Conservation (phyloP, 2,329 filamentous ascomycete genomes). For the Magnaporthiopsis poae region DNA sequence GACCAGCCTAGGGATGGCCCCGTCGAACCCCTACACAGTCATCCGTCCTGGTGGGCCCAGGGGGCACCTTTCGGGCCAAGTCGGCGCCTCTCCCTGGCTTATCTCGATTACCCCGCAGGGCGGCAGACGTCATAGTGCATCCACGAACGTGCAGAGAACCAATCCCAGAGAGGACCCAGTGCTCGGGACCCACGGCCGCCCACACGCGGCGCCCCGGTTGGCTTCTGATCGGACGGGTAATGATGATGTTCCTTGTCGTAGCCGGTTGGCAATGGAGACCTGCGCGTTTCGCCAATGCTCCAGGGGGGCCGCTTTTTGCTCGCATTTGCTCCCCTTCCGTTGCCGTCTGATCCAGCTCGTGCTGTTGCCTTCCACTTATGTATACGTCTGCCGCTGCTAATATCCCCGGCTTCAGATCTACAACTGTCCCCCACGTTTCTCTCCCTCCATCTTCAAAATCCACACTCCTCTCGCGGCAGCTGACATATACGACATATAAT, state of each 20-base stretch:
- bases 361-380: background rate
- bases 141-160: background rate
- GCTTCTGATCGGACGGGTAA: background rate
- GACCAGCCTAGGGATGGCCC: background rate
- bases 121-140: slow-evolving; percentile 7
- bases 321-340: background rate
- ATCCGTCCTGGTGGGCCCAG: background rate
- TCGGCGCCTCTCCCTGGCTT: slow-evolving; percentile 13
- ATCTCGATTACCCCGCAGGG: slow-evolving; percentile 15
- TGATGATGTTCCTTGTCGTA: background rate
- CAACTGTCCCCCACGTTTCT: background rate
- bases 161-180: background rate
- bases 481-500: background rate
- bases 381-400: background rate
- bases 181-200: background rate
- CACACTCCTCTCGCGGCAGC: background rate
- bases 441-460: background rate
- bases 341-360: background rate
- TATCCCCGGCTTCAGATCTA: background rate
- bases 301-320: background rate
- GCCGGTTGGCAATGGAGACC: background rate
- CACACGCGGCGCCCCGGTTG: background rate
- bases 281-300: background rate
- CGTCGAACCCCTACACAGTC: too few species aligned
- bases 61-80: slow-evolving; percentile 1